phyloP scores from a whole-genome alignment of 1,284 basidiomycete genomes.

The Pholiota adiposa region DNA sequence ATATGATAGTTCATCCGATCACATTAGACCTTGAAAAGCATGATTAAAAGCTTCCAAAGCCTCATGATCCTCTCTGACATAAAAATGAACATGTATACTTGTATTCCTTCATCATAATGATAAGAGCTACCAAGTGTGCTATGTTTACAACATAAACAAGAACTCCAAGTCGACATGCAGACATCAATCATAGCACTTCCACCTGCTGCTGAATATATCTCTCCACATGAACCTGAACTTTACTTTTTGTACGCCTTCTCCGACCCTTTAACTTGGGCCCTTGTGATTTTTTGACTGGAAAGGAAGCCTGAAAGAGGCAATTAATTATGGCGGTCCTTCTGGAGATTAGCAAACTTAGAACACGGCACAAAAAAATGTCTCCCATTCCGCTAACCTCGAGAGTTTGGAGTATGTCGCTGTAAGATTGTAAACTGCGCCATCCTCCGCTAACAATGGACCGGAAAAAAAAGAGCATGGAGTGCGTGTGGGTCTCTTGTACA shows the following conservation, averaged over 20 bases:
- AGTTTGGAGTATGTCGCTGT: neutral
- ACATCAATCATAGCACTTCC: conserved; percentile 7
- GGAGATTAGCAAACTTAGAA: neutral
- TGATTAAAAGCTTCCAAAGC: conserved; percentile 3
- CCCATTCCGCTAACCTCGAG: neutral
- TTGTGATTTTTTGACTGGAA: neutral
- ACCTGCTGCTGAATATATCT: neutral
- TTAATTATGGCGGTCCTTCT: neutral
- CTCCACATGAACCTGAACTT: conserved; percentile 12
- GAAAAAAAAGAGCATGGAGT: neutral
- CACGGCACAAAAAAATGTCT: neutral
- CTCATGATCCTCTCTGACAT: neutral
- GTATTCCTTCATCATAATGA: conserved; percentile 10
- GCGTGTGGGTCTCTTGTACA: neutral
- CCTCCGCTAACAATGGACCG: neutral
- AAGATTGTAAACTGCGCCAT: neutral
- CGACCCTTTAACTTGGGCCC: neutral
- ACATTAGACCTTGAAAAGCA: conserved; percentile 14
- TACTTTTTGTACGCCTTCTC: conserved; percentile 1
- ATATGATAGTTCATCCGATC: conserved; percentile 2
- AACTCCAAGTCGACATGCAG: conserved; percentile 1
- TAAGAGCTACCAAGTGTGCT: neutral
- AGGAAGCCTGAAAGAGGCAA: conserved; percentile 2
- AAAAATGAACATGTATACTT: neutral
- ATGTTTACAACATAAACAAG: conserved; percentile 3